A percentile compares a stretch with the other conserved stretches of the same genome.
These are phyloP conservation scores for Sordariomycetes sp. DNA, from an alignment of 2,329 filamentous ascomycete genomes.

Conservation along the genomic window DNA sequence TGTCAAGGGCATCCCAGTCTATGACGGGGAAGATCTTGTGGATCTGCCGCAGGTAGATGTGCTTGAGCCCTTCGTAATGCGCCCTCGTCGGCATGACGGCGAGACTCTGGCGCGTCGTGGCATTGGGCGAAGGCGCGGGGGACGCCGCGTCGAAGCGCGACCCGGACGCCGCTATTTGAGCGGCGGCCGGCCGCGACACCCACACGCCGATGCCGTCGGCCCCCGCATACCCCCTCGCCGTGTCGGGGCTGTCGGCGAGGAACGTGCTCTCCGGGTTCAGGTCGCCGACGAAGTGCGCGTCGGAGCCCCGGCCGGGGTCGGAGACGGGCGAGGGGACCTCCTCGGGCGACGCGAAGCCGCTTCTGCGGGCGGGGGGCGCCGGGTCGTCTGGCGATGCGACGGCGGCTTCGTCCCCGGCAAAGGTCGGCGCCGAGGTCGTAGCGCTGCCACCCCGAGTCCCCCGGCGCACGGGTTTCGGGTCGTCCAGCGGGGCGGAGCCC, in stretches of 20 bases:
- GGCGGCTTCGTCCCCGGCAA: too few species aligned
- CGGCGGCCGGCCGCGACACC: conserved; percentile 6
- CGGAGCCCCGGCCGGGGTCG: conserved; percentile 3
- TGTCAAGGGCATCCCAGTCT: not conserved
- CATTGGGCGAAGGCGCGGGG: not conserved
- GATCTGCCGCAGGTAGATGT: conserved; percentile 3
- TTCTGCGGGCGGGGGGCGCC: not conserved
- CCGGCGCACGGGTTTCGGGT: not conserved
- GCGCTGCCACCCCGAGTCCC: not conserved
- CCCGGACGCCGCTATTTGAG: not conserved
- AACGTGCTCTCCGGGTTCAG: conserved; percentile 10
- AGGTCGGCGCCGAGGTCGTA: too few species aligned
- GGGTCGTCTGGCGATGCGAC: not conserved
- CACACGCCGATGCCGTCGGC: conserved; percentile 8
- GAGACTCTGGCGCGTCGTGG: not conserved
- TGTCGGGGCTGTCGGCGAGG: conserved; percentile 6
- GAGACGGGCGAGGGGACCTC: not conserved
- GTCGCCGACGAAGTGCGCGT: conserved; percentile 9
- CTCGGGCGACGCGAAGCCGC: not conserved
- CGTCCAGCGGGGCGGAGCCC: not conserved
- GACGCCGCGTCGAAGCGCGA: not conserved
- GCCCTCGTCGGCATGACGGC: not conserved
- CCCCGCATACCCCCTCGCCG: conserved; percentile 6
- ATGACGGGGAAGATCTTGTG: conserved; percentile 3
- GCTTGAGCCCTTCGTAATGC: not conserved